Conservation (phyloP, 768 basidiomycete species). For the Leccinum arenicola region DNA sequence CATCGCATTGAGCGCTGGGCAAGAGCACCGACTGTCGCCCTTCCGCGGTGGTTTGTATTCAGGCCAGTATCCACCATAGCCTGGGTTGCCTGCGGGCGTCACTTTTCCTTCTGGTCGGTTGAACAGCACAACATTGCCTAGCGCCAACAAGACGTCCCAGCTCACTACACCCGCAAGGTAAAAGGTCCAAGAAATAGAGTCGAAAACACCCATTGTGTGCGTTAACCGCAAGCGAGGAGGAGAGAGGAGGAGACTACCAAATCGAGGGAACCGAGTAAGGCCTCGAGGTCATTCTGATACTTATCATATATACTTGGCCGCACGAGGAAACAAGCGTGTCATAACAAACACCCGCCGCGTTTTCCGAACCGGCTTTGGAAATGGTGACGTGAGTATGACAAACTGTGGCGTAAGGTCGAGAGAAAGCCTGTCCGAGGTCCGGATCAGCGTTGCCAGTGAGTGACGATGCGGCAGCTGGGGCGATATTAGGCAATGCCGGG, state of each 20-base stretch:
- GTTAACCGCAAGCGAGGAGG: not conserved
- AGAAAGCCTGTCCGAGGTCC: not conserved
- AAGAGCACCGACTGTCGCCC: constrained; percentile 69
- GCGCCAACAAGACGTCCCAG: constrained; percentile 22
- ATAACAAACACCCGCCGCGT: not conserved
- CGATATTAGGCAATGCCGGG: not conserved
- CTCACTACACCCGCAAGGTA: constrained; percentile 8
- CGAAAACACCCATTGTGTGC: constrained; percentile 15
- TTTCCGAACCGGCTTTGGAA: not conserved
- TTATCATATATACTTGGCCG: not conserved
- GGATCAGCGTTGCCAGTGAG: not conserved
- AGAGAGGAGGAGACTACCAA: constrained; percentile 24
- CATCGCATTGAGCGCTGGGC: constrained; percentile 77
- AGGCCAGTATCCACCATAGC: constrained; percentile 69
- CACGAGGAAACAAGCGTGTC: not conserved
- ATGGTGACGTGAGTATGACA: not conserved
- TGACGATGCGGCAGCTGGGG: no score
- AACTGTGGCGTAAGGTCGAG: not conserved
- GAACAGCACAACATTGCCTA: constrained; percentile 18
- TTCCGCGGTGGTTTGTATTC: constrained; percentile 55
- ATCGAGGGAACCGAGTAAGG: not conserved
- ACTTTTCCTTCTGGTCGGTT: constrained; percentile 46
- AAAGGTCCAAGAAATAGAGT: constrained; percentile 5
- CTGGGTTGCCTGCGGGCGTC: constrained; percentile 52
- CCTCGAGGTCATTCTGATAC: not conserved